Evolutionary conservation across 1,139 yeast species (phyloP), one percentile per base, ranked within the genome.

Genomic region (Blastobotrys arbuscula): DNA sequence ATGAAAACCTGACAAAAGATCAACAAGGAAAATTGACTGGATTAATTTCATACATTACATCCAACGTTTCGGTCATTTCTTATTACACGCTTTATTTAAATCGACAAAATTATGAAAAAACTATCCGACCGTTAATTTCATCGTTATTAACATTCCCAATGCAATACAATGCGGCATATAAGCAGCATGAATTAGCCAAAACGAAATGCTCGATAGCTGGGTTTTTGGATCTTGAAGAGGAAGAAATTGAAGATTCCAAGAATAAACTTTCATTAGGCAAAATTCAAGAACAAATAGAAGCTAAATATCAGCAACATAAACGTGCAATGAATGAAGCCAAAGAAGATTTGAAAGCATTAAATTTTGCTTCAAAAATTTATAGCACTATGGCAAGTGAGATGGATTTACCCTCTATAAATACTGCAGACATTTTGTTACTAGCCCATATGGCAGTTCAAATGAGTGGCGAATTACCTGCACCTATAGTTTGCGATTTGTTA

Each of bases 121-220:
- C 75, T 51, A 79, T 90, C 1, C 71, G 94, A 49, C 81, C 82
- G 42, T 63, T 78, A 24, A 82, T 84, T 61, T 71, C 77, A 34
- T 58, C 68, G 3, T 73, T 80, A 53, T 69, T 86, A 33, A 87
- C 92, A 2, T 87, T 87, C 66, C 96, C 96, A 5, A 79, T 86
- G 82, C 90, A 87, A 77, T 87, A 86, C 64, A 81, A 81, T 53
- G 81, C 85, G 38, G 89, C 95, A 0, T 61, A 83, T 50, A 71
- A 72, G 42, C 75, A 77, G 53, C 72, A 77, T 58, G 62, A 70
- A 33, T 56, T 63, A 16, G 89, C 92, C 1, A 56, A 53, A 63
- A 69, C 59, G 60, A 69, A 58, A 60, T 79, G 76, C 70, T 70
- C 53, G 50, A 65, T 39, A 10, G 50, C 49, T 1, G 58, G 56